phyloP scores from a whole-genome alignment of 768 basidiomycete genomes.

The Astraeus odoratus region DNA sequence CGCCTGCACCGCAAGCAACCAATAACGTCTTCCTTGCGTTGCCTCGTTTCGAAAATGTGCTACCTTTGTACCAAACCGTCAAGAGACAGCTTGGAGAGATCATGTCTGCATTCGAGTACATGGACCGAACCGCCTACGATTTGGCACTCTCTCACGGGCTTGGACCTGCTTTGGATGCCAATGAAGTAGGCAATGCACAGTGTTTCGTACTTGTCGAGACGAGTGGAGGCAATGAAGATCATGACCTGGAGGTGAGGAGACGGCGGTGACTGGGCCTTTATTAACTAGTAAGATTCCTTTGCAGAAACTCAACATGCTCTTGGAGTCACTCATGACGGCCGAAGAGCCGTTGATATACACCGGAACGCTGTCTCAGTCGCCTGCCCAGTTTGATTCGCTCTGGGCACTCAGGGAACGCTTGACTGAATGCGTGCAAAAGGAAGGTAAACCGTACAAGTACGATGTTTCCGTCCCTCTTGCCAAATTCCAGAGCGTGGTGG shows the following conservation, averaged over 20 bases:
- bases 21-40: conserved; percentile 91
- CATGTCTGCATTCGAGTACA: conserved; percentile 94
- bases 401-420: conserved; percentile 93
- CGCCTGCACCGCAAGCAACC: conserved; percentile 72
- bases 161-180: conserved; percentile 64
- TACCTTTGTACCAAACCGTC: conserved; percentile 75
- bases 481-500: conserved; percentile 83
- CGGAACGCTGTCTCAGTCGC: conserved; percentile 87
- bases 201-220: conserved; percentile 95
- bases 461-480: conserved; percentile 86
- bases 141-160: conserved; percentile 80
- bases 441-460: conserved; percentile 96
- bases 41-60: conserved; percentile 79
- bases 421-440: conserved; percentile 87
- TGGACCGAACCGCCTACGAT: conserved; percentile 81
- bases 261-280: conserved; percentile 5
- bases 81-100: conserved; percentile 88
- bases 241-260: conserved; percentile 78
- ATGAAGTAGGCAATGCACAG: conserved; percentile 69
- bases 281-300: conserved; percentile 1
- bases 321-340: conserved; percentile 70
- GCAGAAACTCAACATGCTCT: conserved; percentile 81
- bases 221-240: conserved; percentile 85
- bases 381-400: conserved; percentile 80
- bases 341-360: conserved; percentile 77